These are phyloP conservation scores for Sporothrix euskadiensis DNA, from an alignment of 2,329 filamentous ascomycete genomes.

Conservation along the genomic window DNA sequence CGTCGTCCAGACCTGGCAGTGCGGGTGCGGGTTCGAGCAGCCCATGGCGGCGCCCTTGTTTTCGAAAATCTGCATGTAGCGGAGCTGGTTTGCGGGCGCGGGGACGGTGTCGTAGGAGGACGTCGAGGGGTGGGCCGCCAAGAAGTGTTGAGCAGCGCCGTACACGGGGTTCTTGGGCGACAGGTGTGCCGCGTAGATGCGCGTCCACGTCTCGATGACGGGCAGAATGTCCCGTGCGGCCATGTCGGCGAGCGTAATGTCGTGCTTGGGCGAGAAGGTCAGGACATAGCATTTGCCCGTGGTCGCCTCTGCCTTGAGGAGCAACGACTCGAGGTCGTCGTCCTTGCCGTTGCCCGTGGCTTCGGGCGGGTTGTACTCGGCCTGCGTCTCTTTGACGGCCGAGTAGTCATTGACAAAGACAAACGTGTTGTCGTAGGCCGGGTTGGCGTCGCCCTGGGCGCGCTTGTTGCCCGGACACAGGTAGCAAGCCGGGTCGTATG, in stretches of 20 bases:
- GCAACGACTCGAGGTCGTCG: constrained; percentile 63
- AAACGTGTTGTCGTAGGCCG: constrained; percentile 82
- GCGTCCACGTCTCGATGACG: constrained; percentile 86
- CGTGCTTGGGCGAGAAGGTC: constrained; percentile 88
- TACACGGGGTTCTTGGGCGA: constrained; percentile 68
- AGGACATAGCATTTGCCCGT: constrained; percentile 97
- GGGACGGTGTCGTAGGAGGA: constrained; percentile 43
- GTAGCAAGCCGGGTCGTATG: constrained; percentile 89
- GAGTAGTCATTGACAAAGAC: constrained; percentile 98
- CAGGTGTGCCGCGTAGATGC: constrained; percentile 81
- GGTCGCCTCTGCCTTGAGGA: constrained; percentile 81
- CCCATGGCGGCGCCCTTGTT: constrained; percentile 99
- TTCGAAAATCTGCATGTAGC: constrained; percentile 99
- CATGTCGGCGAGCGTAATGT: constrained; percentile 92
- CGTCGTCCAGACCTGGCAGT: constrained; percentile 95
- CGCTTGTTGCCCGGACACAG: constrained; percentile 89
- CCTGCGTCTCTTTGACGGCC: constrained; percentile 91
- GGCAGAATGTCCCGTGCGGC: constrained; percentile 72
- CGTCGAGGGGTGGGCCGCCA: constrained; percentile 40
- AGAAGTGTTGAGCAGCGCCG: constrained; percentile 43
- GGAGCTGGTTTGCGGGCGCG: constrained; percentile 72
- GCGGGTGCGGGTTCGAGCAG: constrained; percentile 96
- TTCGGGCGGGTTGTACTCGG: constrained; percentile 63
- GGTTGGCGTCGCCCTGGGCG: constrained; percentile 83
- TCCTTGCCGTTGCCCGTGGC: neutral